A percentile compares a stretch with the other conserved stretches of the same genome.
phyloP scores from a whole-genome alignment of 2,329 filamentous ascomycete genomes.

The Neopestalotiopsis clavispora region DNA sequence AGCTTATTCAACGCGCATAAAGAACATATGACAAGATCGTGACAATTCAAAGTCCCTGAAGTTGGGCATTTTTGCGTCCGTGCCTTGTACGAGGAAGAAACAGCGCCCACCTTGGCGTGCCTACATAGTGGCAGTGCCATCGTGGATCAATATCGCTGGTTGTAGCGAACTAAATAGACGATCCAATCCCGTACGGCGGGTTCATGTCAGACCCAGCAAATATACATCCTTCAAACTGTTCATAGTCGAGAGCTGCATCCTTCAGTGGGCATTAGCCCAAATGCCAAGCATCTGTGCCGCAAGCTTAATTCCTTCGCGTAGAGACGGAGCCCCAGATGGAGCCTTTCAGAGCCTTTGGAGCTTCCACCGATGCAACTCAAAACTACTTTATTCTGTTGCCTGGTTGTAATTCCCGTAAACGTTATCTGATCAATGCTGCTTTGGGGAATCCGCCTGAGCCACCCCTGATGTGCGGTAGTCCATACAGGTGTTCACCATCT shows the following conservation, averaged over 20 bases:
- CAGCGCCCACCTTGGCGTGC: not conserved
- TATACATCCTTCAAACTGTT: too few species aligned
- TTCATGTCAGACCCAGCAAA: not conserved
- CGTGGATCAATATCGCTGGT: not conserved
- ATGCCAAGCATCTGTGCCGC: not conserved
- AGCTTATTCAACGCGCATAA: not conserved
- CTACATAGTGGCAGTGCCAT: not conserved
- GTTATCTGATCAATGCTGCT: not conserved
- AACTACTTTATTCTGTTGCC: conserved; percentile 16
- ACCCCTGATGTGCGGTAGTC: not conserved
- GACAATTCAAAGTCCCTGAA: not conserved
- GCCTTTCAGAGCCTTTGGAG: too few species aligned
- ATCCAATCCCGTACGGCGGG: too few species aligned
- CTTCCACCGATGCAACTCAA: not conserved
- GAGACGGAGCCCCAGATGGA: not conserved
- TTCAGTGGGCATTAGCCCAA: not conserved
- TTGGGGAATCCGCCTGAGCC: not conserved
- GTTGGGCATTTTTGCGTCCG: not conserved
- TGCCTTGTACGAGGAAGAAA: not conserved
- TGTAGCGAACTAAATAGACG: not conserved
- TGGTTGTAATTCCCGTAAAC: not conserved
- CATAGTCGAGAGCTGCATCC: not conserved
- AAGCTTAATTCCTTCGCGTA: not conserved
- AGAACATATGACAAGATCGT: not conserved
- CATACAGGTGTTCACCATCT: not conserved